phyloP scores from a whole-genome alignment of 2,329 filamentous ascomycete genomes.

The Knoxdaviesia proteae region DNA sequence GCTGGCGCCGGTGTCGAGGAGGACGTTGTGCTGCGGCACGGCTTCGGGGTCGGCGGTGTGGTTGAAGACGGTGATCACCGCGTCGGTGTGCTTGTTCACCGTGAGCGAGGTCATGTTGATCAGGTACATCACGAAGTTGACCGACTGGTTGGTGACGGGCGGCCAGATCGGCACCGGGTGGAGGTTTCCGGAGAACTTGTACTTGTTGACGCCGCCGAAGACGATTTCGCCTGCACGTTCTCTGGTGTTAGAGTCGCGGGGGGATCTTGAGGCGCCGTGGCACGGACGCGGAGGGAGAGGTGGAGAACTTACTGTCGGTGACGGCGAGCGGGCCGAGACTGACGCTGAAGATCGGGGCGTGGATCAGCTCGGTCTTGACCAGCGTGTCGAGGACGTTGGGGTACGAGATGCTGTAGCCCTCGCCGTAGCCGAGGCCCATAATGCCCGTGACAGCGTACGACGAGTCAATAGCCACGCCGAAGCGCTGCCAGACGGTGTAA shows the following conservation, averaged over 20 bases:
- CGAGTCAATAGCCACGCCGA: constrained; percentile 15
- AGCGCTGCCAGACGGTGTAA: constrained; percentile 7
- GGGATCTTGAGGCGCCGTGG: too few relatives aligned
- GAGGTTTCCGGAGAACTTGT: constrained; percentile 11
- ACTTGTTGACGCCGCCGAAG: constrained; percentile 24
- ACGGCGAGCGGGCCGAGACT: constrained; percentile 13
- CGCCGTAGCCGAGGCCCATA: constrained; percentile 15
- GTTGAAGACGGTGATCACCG: constrained; percentile 19
- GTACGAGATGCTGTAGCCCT: constrained; percentile 14
- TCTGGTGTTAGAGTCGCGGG: too few relatives aligned
- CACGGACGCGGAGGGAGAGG: too few relatives aligned
- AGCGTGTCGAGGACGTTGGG: constrained; percentile 14
- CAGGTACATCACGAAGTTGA: constrained; percentile 14
- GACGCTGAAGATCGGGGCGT: constrained; percentile 16
- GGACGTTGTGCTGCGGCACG: constrained; percentile 12
- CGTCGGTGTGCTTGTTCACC: constrained; percentile 10
- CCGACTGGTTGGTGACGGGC: constrained; percentile 13
- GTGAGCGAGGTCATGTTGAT: constrained; percentile 17
- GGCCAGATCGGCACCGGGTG: constrained; percentile 14
- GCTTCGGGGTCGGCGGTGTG: constrained; percentile 21
- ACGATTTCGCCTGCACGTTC: constrained; percentile 14
- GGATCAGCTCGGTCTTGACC: constrained; percentile 12
- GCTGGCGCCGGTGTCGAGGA: constrained; percentile 33
- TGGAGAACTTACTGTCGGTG: constrained; percentile 10
- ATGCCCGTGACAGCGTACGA: constrained; percentile 16